Percentiles rank a stretch among this genome's conserved stretches.
These are phyloP conservation scores for Rhinocladiella similis DNA, from an alignment of 2,329 filamentous ascomycete genomes.

Conservation along the genomic window DNA sequence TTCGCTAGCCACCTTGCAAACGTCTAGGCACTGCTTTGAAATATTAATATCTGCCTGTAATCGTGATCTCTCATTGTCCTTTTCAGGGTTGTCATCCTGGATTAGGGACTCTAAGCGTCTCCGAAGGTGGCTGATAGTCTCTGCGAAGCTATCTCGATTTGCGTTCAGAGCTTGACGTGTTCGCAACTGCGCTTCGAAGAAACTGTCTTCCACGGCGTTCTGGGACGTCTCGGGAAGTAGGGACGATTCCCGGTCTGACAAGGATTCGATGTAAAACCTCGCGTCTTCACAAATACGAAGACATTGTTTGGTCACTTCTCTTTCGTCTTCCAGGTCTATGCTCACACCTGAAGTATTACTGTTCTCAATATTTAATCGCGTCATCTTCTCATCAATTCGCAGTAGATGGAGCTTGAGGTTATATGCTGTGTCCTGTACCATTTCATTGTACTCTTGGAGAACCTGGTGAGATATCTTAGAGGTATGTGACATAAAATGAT, in stretches of 20 bases:
- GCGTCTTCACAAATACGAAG: conserved; percentile 43
- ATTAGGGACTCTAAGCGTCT: conserved; percentile 34
- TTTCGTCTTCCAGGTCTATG: conserved; percentile 39
- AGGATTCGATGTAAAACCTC: conserved; percentile 36
- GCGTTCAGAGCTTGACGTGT: conserved; percentile 35
- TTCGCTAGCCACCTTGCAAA: conserved; percentile 39
- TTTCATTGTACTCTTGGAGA: conserved; percentile 38
- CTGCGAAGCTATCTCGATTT: conserved; percentile 35
- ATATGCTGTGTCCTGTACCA: conserved; percentile 40
- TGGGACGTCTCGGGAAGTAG: too few relatives aligned
- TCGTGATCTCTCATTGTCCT: conserved; percentile 31
- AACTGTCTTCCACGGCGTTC: too few relatives aligned
- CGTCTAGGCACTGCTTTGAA: conserved; percentile 40
- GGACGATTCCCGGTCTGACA: conserved; percentile 30
- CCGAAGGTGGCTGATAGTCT: conserved; percentile 36
- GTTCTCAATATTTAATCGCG: conserved; percentile 23
- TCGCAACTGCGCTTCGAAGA: conserved; percentile 37
- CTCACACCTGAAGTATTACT: conserved; percentile 22
- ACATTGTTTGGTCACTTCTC: conserved; percentile 40
- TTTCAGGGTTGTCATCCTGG: conserved; percentile 21
- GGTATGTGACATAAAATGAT: too few relatives aligned
- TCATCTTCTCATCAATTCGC: conserved; percentile 40
- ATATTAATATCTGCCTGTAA: conserved; percentile 39
- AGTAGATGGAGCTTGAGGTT: conserved; percentile 37
- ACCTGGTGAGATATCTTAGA: too few relatives aligned